Evolutionary conservation across 2,329 filamentous ascomycete genomes (phyloP), one percentile per base, ranked within the genome.

Genomic region (Coniochaeta hoffmannii): DNA sequence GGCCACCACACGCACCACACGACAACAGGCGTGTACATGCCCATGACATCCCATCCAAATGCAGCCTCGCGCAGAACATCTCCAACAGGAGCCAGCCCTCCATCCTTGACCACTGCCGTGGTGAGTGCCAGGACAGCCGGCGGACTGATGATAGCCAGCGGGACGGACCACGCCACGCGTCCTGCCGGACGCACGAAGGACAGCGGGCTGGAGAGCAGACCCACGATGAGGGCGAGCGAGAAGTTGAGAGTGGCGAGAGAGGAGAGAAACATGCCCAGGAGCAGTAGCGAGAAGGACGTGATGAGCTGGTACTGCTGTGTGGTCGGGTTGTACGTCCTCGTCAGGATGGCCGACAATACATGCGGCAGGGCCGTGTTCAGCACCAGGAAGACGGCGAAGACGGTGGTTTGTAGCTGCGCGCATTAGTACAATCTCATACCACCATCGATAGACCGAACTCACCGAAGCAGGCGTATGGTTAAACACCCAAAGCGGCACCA

Each of bases 1-100:
- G 92, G 92, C 88, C 90, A 94, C 92, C 92, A 97, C 44, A 96
- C 85, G 67, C 90, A 88, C 89, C 91, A 96, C n/a, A 96, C 80
- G 11, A 95, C 83, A 17, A 96, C 84, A 57, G 89, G 87, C 1
- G 91, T 95, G 75, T 91, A 95, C 80, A 94, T 83, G 1, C 90
- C 90, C 83, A 87, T 91, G 12, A 96, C 85, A 65, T 90, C 82
- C 91, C 91, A 96, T 0, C 89, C 91, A 67, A 94, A 91, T 5
- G 88, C 89, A 1, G 90, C 89, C 67, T 88, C 80, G 28, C 78
- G 78, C 53, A 96, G 71, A 2, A 94, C 77, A 2, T 81, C 71
- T 41, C 75, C 75, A 1, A 94, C 77, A 2, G 81, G 71, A 44
- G 75, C 75, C 1, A 91, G 68, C 4, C 68, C 65, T 1, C 74